phyloP scores from a whole-genome alignment of 2,329 filamentous ascomycete species.

The Exophiala calicioides region DNA sequence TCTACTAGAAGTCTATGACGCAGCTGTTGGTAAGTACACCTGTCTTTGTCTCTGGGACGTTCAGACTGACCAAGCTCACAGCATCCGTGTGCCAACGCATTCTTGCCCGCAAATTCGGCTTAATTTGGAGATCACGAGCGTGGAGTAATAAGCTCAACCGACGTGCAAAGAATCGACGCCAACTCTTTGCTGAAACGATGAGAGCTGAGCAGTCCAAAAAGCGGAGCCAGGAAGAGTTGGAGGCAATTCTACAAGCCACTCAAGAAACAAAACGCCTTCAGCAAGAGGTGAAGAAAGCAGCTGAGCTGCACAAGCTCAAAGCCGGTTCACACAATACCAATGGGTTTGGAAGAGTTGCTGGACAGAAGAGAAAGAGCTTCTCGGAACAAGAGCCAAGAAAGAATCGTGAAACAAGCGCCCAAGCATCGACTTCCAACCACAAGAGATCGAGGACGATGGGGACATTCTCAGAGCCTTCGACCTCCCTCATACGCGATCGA shows the following conservation, averaged over 20 bases:
- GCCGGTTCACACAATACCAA: slow-evolving; percentile 3
- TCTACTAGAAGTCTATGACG: slow-evolving; percentile 15
- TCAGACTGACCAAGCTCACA: slow-evolving; percentile 14
- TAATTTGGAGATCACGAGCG: slow-evolving; percentile 40
- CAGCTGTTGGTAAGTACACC: slow-evolving; percentile 21
- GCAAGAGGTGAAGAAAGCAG: slow-evolving; percentile 20
- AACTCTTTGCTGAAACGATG: slow-evolving; percentile 32
- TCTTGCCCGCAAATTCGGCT: slow-evolving; percentile 40
- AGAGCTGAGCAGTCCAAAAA: slow-evolving; percentile 27
- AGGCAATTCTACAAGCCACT: slow-evolving; percentile 27
- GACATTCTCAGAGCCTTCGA: slow-evolving; percentile 14
- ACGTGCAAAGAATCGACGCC: slow-evolving; percentile 39
- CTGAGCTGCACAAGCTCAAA: slow-evolving; percentile 5
- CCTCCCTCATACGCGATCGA: not conserved
- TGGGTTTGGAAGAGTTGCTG: slow-evolving; percentile 21
- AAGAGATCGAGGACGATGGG: slow-evolving; percentile 32
- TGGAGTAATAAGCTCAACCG: slow-evolving; percentile 39
- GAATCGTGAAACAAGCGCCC: slow-evolving; percentile 47
- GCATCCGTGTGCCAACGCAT: slow-evolving; percentile 35
- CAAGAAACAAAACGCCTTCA: slow-evolving; percentile 27
- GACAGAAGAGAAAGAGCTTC: slow-evolving; percentile 38
- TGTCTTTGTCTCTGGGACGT: not conserved
- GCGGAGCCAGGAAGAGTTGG: slow-evolving; percentile 27
- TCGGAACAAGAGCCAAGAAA: slow-evolving; percentile 79
- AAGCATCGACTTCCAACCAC: slow-evolving; percentile 18